phyloP scores from a whole-genome alignment of 306 rosid species.

The Inga oerstediana region DNA sequence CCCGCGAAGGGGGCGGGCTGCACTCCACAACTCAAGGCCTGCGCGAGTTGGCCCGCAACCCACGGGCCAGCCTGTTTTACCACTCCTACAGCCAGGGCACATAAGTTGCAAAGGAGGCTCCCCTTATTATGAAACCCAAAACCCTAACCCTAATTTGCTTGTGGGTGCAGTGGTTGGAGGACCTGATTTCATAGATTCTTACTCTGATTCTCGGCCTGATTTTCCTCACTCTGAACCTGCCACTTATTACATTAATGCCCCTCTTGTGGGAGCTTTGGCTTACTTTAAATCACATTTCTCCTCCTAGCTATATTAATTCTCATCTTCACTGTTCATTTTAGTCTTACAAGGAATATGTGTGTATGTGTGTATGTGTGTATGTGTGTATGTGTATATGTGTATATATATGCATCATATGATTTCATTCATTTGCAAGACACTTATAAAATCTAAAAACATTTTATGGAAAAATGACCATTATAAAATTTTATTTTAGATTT shows the following conservation, averaged over 20 bases:
- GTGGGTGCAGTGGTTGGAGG: constrained; percentile 65
- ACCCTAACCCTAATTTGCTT: constrained; percentile 53
- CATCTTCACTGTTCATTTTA: not conserved
- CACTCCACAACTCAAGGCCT: too few relatives aligned
- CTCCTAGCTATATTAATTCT: not conserved
- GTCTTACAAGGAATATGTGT: too few relatives aligned
- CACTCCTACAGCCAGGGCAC: not conserved
- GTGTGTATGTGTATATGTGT: too few relatives aligned
- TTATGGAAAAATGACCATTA: not conserved
- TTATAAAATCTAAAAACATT: fast-evolving
- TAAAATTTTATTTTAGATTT: not conserved
- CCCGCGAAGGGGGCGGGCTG: too few relatives aligned
- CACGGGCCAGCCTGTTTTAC: too few relatives aligned
- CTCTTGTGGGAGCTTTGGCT: constrained; percentile 64
- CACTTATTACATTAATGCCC: constrained; percentile 70
- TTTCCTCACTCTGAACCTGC: constrained; percentile 61
- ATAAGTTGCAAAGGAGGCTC: constrained; percentile 49
- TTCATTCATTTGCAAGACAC: not conserved
- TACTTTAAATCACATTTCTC: constrained; percentile 45
- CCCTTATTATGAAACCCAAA: constrained; percentile 36
- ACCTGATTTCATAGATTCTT: constrained; percentile 50
- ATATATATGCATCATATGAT: not conserved
- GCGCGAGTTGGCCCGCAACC: too few relatives aligned
- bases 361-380: fast-evolving
- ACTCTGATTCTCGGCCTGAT: constrained; percentile 54